A percentile compares a stretch with the other conserved stretches of the same genome.
phyloP scores from a whole-genome alignment of 1,284 basidiomycete species.

The Earliella scabrosa region DNA sequence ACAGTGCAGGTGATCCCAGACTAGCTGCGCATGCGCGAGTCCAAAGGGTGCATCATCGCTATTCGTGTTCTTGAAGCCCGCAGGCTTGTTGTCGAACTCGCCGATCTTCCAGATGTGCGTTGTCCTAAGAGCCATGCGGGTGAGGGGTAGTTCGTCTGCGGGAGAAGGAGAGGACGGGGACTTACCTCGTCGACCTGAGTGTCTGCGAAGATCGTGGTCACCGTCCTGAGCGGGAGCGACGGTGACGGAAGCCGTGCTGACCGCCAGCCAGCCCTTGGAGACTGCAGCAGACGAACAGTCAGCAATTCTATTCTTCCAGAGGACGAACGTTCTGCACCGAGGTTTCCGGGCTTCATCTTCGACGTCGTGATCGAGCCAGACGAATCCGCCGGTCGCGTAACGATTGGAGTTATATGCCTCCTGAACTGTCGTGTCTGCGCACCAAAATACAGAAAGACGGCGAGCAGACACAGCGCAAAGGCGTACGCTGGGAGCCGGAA shows the following conservation, averaged over 20 bases:
- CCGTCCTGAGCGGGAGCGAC: neutral
- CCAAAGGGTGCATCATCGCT: conserved; percentile 55
- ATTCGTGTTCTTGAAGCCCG: conserved; percentile 51
- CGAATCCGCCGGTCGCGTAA: conserved; percentile 37
- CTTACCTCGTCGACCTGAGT: conserved; percentile 7
- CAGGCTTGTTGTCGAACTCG: conserved; percentile 49
- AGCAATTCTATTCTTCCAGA: neutral
- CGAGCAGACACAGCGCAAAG: conserved; percentile 1
- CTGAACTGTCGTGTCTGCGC: conserved; percentile 38
- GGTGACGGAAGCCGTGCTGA: conserved; percentile 4
- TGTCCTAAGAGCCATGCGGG: neutral
- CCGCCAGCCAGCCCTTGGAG: conserved; percentile 3
- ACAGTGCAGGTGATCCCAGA: conserved; percentile 48
- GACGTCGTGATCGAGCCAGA: conserved; percentile 40
- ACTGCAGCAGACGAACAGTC: too few species aligned
- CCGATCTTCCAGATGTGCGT: conserved; percentile 22
- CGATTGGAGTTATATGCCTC: conserved; percentile 46
- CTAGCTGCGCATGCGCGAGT: conserved; percentile 50
- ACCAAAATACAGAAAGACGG: neutral
- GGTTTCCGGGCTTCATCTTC: conserved; percentile 48
- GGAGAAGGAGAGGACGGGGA: neutral
- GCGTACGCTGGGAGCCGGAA: conserved; percentile 46
- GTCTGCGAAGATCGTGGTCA: conserved; percentile 1
- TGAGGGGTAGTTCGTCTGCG: too few species aligned
- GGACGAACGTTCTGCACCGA: neutral